Evolutionary conservation across 129 eudicot species (phyloP).

Genomic region (carrot (Daucus carota)): DH1_v3.0 NC_030384.2:39691501-39692000

Average conservation of each 20-base stretch:
- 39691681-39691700: slow-evolving; percentile 5
- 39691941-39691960: slow-evolving; percentile 9
- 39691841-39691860: slow-evolving; percentile 77
- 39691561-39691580: slow-evolving; percentile 9
- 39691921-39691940: neutral
- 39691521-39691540: neutral
- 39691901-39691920: neutral
- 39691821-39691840: slow-evolving; percentile 41
- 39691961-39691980: slow-evolving; percentile 32
- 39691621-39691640: slow-evolving; percentile 96
- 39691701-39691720: neutral
- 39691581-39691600: slow-evolving; percentile 83
- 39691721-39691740: neutral
- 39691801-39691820: neutral
- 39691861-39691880: slow-evolving; percentile 84
- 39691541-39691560: too few species aligned
- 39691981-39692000: slow-evolving; percentile 41
- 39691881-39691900: slow-evolving; percentile 46
- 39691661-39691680: slow-evolving; percentile 1
- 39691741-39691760: too few species aligned
- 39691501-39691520: neutral
- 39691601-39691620: slow-evolving; percentile 85
- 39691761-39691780: neutral
- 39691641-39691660: slow-evolving; percentile 86
- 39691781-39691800: neutral